phyloP scores from a whole-genome alignment of 352 stramenopile genomes.

The Phytophthora europaea region DNA sequence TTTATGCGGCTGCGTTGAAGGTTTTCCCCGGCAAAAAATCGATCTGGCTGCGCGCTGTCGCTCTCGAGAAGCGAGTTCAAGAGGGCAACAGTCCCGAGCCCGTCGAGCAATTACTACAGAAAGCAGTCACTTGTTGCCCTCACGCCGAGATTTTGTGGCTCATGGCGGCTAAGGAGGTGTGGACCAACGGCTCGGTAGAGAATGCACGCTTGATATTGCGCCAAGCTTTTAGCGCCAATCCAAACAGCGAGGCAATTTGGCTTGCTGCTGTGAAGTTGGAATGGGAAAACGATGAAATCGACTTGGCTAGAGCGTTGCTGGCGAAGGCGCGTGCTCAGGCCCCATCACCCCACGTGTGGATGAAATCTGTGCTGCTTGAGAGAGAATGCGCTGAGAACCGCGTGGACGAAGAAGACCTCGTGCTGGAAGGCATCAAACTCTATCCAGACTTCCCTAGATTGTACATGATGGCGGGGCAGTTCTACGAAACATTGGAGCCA shows the following conservation, averaged over 20 bases:
- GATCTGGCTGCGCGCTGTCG: slow-evolving; percentile 96
- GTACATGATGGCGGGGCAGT: slow-evolving; percentile 99
- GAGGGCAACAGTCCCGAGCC: slow-evolving; percentile 78
- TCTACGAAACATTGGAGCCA: slow-evolving; percentile 73
- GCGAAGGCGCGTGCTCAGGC: slow-evolving; percentile 85
- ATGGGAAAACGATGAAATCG: slow-evolving; percentile 98
- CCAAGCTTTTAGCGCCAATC: slow-evolving; percentile 97
- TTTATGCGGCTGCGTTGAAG: slow-evolving; percentile 93
- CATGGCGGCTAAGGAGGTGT: slow-evolving; percentile 98
- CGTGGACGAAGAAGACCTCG: slow-evolving; percentile 83
- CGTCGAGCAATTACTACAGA: slow-evolving; percentile 91
- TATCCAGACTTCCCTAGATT: slow-evolving; percentile 96
- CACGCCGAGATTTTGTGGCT: slow-evolving; percentile 98
- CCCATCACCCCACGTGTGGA: slow-evolving; percentile 95
- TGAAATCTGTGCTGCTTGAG: slow-evolving; percentile 99
- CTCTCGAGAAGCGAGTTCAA: slow-evolving; percentile 97
- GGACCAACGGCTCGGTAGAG: slow-evolving; percentile 94
- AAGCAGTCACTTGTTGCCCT: slow-evolving; percentile 95
- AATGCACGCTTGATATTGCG: slow-evolving; percentile 95
- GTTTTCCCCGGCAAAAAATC: slow-evolving; percentile 94
- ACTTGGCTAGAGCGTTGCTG: slow-evolving; percentile 89
- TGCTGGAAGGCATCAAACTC: slow-evolving; percentile 91
- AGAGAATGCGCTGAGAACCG: slow-evolving; percentile 78
- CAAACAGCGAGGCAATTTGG: slow-evolving; percentile 96
- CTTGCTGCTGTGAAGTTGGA: slow-evolving; percentile 99